These are phyloP conservation scores for Aspergillus sp. DNA, from an alignment of 2,329 filamentous ascomycete species.

Conservation along the genomic window DNA sequence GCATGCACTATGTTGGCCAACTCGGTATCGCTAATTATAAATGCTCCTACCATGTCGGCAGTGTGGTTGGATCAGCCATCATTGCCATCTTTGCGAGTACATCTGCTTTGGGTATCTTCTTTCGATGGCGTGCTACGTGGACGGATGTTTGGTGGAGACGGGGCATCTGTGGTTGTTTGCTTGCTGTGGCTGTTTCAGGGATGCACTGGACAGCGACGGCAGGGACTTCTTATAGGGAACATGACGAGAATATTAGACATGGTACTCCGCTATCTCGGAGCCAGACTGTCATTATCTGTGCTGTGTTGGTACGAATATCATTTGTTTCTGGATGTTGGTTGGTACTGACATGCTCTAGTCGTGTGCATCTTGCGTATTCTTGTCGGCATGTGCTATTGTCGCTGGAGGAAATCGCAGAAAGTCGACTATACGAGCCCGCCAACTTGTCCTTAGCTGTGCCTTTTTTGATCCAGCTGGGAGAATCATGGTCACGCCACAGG, in stretches of 20 bases:
- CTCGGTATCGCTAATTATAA: constrained; percentile 73
- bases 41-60: constrained; percentile 55
- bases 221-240: constrained; percentile 64
- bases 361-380: constrained; percentile 55
- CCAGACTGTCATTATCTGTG: constrained; percentile 68
- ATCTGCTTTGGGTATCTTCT: constrained; percentile 69
- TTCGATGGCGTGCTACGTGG: constrained; percentile 71
- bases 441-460: constrained; percentile 48
- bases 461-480: constrained; percentile 41
- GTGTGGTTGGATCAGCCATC: constrained; percentile 63
- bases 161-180: constrained; percentile 58
- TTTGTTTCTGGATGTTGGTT: background rate
- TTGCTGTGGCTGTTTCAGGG: constrained; percentile 71
- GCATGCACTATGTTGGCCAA: constrained; percentile 88
- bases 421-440: constrained; percentile 57
- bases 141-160: constrained; percentile 75
- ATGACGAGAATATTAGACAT: constrained; percentile 37
- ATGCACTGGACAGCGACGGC: constrained; percentile 83
- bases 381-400: constrained; percentile 53
- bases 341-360: constrained; percentile 42
- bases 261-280: constrained; percentile 51
- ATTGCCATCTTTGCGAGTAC: constrained; percentile 71
- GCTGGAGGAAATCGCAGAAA: constrained; percentile 50
- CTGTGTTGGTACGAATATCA: constrained; percentile 55
- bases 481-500: constrained; percentile 44